These are phyloP conservation scores for Aspergillus novofumigatus DNA, from an alignment of 2,329 filamentous ascomycete species.

Conservation along the genomic window DNA sequence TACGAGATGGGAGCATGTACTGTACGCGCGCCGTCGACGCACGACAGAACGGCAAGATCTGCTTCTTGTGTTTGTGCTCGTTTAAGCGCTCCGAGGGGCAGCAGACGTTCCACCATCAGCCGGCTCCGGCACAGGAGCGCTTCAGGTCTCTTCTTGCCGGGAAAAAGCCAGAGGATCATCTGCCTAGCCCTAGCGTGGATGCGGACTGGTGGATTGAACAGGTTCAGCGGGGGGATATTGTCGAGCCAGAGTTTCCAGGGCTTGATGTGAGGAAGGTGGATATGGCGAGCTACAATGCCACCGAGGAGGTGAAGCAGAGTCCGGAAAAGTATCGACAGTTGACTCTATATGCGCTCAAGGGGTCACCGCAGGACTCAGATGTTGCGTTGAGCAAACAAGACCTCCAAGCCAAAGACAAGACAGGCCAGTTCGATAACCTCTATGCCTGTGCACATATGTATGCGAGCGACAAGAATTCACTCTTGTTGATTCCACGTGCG, in stretches of 20 bases:
- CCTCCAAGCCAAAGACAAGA: conserved; percentile 20
- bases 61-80: conserved; percentile 51
- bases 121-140: conserved; percentile 22
- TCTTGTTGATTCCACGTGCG: conserved; percentile 50
- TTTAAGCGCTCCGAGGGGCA: conserved; percentile 46
- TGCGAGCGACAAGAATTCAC: conserved; percentile 53
- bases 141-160: conserved; percentile 28
- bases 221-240: conserved; percentile 21
- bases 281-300: conserved; percentile 48
- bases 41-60: conserved; percentile 45
- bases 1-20: conserved; percentile 51
- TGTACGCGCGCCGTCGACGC: conserved; percentile 51
- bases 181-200: conserved; percentile 32
- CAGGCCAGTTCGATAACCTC: conserved; percentile 46
- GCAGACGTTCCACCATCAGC: conserved; percentile 28
- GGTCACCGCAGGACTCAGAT: conserved; percentile 31
- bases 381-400: conserved; percentile 14
- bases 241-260: conserved; percentile 34
- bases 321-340: conserved; percentile 41
- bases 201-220: conserved; percentile 33
- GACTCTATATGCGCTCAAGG: conserved; percentile 45
- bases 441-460: conserved; percentile 57
- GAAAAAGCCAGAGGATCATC: conserved; percentile 31
- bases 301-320: conserved; percentile 19
- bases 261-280: conserved; percentile 51